Conservation (phyloP, 2,329 filamentous ascomycete genomes). For the Neocatenulostroma microsporum region DNA sequence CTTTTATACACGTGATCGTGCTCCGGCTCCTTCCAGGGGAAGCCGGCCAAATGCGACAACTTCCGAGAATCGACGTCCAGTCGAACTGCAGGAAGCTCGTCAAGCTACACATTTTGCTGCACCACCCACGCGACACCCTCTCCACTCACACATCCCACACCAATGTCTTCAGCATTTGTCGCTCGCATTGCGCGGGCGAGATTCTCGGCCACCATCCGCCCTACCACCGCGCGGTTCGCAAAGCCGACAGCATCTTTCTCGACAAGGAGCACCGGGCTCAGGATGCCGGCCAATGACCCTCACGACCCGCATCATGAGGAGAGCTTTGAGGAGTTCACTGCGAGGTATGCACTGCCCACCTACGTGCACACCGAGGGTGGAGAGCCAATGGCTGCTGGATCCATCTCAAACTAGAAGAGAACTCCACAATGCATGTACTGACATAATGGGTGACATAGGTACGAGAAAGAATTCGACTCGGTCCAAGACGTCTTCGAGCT, state of each 20-base stretch:
- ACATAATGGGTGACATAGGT: conserved; percentile 59
- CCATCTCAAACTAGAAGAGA: too few relatives aligned
- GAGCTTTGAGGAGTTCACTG: conserved; percentile 97
- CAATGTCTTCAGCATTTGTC: conserved; percentile 19
- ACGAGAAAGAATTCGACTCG: conserved; percentile 97
- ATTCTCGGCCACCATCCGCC: conserved; percentile 9
- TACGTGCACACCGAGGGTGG: neutral
- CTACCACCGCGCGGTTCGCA: conserved; percentile 6
- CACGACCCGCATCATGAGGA: conserved; percentile 71
- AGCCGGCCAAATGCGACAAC: too few relatives aligned
- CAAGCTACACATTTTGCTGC: neutral
- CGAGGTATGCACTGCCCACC: conserved; percentile 59
- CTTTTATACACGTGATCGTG: too few relatives aligned
- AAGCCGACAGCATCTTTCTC: conserved; percentile 35
- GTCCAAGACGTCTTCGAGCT: conserved; percentile 99
- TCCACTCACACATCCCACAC: neutral
- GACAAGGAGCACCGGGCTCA: conserved; percentile 38
- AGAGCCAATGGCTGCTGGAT: too few relatives aligned
- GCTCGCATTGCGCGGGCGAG: conserved; percentile 18
- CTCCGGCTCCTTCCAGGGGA: too few relatives aligned
- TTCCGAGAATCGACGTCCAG: too few relatives aligned
- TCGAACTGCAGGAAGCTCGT: neutral
- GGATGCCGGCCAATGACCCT: conserved; percentile 28
- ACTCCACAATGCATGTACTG: too few relatives aligned
- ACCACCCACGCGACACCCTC: conserved; percentile 2